A percentile compares a stretch with the other conserved stretches of the same genome.
These are phyloP conservation scores for Alternaria arborescens DNA, from an alignment of 2,329 filamentous ascomycete genomes.

Conservation along the genomic window DNA sequence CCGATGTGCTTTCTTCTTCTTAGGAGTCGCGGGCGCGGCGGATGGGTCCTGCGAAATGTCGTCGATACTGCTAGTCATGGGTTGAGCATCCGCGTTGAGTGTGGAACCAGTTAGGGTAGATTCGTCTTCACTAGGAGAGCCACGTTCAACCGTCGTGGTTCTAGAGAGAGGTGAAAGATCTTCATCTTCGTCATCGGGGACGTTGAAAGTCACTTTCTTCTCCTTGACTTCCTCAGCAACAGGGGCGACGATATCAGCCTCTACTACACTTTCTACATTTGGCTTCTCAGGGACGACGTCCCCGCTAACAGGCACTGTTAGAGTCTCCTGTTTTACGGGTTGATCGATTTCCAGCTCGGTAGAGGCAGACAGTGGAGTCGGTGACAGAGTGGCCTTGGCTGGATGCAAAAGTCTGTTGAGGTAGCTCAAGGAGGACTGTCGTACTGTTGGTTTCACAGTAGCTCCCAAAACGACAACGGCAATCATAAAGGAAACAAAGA, in stretches of 20 bases:
- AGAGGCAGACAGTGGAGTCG: conserved; percentile 18
- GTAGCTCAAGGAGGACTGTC: conserved; percentile 26
- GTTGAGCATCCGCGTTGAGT: conserved; percentile 19
- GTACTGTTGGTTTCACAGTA: conserved; percentile 21
- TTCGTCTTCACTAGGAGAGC: conserved; percentile 28
- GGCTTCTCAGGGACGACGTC: conserved; percentile 11
- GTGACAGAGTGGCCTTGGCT: conserved; percentile 16
- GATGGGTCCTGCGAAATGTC: conserved; percentile 33
- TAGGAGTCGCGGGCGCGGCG: conserved; percentile 40
- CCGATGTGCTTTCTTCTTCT: conserved; percentile 61
- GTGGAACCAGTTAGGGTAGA: conserved; percentile 12
- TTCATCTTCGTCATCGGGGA: conserved; percentile 45
- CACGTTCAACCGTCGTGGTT: conserved; percentile 43
- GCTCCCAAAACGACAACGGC: conserved; percentile 19
- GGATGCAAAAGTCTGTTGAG: conserved; percentile 23
- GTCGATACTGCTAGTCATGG: conserved; percentile 22
- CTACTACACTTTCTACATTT: conserved; percentile 7
- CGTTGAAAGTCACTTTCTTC: conserved; percentile 45
- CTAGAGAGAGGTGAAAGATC: conserved; percentile 45
- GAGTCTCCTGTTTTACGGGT: conserved; percentile 10
- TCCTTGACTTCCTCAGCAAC: conserved; percentile 35
- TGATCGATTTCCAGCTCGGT: conserved; percentile 7
- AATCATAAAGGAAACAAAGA: conserved; percentile 19
- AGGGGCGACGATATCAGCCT: conserved; percentile 13
- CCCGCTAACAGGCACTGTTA: conserved; percentile 9